phyloP scores from a whole-genome alignment of 441 rosid species.

The Erodium trifolium region DNA sequence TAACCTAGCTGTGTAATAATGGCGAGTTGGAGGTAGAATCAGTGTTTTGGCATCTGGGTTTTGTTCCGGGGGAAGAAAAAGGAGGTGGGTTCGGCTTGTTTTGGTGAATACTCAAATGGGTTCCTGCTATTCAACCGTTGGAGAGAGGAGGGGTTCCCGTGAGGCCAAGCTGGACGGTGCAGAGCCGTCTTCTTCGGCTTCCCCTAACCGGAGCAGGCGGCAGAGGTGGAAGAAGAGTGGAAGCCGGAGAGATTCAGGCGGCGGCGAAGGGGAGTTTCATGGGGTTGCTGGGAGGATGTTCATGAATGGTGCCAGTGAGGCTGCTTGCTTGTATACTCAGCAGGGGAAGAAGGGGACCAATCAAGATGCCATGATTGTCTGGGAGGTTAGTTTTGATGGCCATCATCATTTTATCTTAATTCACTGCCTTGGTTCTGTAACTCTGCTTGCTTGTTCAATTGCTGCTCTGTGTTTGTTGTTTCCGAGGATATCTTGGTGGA shows the following conservation, averaged over 20 bases:
- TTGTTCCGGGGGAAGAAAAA: neutral
- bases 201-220: neutral
- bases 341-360: constrained; percentile 75
- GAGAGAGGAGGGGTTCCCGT: neutral
- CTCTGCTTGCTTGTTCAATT: neutral
- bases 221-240: constrained; percentile 5
- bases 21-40: neutral
- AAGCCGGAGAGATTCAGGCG: constrained; percentile 12
- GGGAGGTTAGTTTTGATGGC: constrained; percentile 39
- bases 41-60: constrained; percentile 1
- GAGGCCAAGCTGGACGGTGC: neutral
- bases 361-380: constrained; percentile 70
- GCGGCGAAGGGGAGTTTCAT: constrained; percentile 33
- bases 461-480: constrained; percentile 4
- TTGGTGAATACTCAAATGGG: neutral
- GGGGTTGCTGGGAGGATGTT: constrained; percentile 32
- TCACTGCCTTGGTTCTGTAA: neutral
- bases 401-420: neutral
- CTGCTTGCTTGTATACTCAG: constrained; percentile 57
- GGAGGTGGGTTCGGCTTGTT: neutral
- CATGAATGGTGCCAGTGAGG: constrained; percentile 38
- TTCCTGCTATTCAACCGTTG: constrained; percentile 2
- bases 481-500: neutral
- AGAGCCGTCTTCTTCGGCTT: constrained; percentile 8
- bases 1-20: neutral